A percentile compares a stretch with the other conserved stretches of the same genome.
phyloP scores from a whole-genome alignment of 2,329 filamentous ascomycete genomes.

The Colletotrichum musae region DNA sequence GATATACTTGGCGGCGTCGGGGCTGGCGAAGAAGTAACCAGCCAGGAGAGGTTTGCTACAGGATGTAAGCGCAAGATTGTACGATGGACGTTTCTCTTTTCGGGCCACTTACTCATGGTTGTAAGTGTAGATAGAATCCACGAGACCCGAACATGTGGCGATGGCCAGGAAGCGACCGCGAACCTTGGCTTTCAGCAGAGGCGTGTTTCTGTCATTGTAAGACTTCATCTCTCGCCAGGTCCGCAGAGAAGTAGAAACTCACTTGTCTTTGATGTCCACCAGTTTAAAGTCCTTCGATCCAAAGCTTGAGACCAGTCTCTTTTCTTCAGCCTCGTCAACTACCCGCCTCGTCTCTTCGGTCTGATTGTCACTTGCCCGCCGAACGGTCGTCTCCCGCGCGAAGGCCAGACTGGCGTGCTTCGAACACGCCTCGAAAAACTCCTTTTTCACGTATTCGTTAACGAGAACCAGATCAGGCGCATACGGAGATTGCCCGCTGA shows the following conservation, averaged over 20 bases:
- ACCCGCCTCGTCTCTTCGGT: slow-evolving; percentile 43
- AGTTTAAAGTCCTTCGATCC: slow-evolving; percentile 37
- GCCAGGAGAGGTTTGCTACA: slow-evolving; percentile 48
- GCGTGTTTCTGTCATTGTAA: slow-evolving; percentile 11
- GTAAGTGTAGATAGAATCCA: slow-evolving; percentile 21
- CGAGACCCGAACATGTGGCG: slow-evolving; percentile 36
- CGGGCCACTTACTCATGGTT: slow-evolving; percentile 24
- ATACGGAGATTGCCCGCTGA: slow-evolving; percentile 71
- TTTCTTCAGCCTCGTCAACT: slow-evolving; percentile 46
- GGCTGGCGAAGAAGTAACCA: slow-evolving; percentile 67
- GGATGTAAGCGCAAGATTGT: slow-evolving; percentile 9
- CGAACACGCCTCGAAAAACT: slow-evolving; percentile 60
- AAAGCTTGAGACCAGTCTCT: slow-evolving; percentile 41
- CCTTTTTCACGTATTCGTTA: slow-evolving; percentile 72
- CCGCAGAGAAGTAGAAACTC: slow-evolving; percentile 43
- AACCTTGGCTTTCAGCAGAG: slow-evolving; percentile 36
- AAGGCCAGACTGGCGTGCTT: slow-evolving; percentile 50
- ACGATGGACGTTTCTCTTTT: slow-evolving; percentile 24
- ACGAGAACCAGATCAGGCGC: slow-evolving; percentile 74
- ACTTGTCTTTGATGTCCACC: slow-evolving; percentile 37
- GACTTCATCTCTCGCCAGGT: slow-evolving; percentile 33
- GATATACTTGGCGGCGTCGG: slow-evolving; percentile 70
- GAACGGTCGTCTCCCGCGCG: slow-evolving; percentile 43
- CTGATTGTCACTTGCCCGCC: slow-evolving; percentile 41
- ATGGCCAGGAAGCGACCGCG: slow-evolving; percentile 48